Conservation (phyloP, 2,329 filamentous ascomycete genomes). For the Aspergillus fumigatiaffinis region DNA sequence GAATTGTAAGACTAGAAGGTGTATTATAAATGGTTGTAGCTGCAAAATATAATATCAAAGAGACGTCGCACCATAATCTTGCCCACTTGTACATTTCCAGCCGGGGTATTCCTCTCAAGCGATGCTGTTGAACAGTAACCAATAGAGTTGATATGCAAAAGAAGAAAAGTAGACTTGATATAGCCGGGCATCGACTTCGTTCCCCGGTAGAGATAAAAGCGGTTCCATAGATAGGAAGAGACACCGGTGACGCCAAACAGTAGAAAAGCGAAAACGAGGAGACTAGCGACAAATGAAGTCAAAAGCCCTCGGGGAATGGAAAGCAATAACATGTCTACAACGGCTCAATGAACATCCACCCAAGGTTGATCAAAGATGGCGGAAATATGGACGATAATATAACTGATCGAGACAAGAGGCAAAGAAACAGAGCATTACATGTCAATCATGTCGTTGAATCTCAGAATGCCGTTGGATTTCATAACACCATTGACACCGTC, state of each 20-base stretch:
- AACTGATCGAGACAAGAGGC: slow-evolving; percentile 1
- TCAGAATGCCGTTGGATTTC: slow-evolving; percentile 78
- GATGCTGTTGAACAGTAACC: slow-evolving; percentile 2
- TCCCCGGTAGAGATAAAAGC: not conserved
- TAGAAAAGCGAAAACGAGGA: not conserved
- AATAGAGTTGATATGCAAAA: slow-evolving; percentile 2
- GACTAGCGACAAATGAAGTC: not conserved
- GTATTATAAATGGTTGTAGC: slow-evolving; percentile 23
- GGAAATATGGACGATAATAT: not conserved
- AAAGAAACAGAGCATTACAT: slow-evolving; percentile 41
- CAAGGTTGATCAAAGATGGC: not conserved
- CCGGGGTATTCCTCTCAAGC: slow-evolving; percentile 5
- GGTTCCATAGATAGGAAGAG: not conserved
- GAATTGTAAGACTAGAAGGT: slow-evolving; percentile 11
- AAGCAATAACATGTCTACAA: not conserved
- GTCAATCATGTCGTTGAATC: slow-evolving; percentile 91
- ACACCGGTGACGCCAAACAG: not conserved
- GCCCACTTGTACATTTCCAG: slow-evolving; percentile 18
- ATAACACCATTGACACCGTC: slow-evolving; percentile 85
- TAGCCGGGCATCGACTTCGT: not conserved
- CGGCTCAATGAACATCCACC: not conserved
- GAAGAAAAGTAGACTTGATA: slow-evolving; percentile 3
- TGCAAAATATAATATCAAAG: slow-evolving; percentile 28
- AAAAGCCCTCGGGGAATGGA: not conserved
- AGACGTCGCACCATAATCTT: slow-evolving; percentile 9